Conservation (phyloP, 1,284 basidiomycete species). For the Cryptococcus depauperatus region DNA sequence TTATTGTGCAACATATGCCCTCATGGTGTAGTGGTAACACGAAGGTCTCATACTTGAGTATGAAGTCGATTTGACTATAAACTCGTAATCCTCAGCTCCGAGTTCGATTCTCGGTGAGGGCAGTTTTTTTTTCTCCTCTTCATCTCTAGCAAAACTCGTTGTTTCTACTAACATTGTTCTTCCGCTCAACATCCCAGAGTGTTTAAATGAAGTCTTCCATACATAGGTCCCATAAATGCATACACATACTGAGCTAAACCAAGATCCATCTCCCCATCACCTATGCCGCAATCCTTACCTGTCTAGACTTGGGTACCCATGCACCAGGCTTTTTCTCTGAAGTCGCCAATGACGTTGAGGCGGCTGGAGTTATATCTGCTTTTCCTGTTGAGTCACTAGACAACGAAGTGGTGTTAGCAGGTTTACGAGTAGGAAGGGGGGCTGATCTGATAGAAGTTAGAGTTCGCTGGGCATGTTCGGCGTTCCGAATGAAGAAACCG, state of each 20-base stretch:
- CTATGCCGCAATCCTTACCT: slow-evolving; percentile 24
- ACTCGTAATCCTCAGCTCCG: too few species aligned
- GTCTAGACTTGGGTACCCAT: slow-evolving; percentile 24
- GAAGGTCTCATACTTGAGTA: too few species aligned
- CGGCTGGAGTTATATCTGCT: slow-evolving; percentile 2
- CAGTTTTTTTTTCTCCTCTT: too few species aligned
- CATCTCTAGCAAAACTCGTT: too few species aligned
- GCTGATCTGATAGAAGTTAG: slow-evolving; percentile 65
- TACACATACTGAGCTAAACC: not conserved
- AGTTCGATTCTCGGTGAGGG: too few species aligned
- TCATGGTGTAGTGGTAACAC: too few species aligned
- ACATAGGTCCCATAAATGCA: not conserved
- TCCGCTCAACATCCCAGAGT: too few species aligned
- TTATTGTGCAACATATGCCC: too few species aligned
- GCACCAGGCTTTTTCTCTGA: slow-evolving; percentile 10
- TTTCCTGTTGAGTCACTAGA: slow-evolving; percentile 6
- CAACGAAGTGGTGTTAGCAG: slow-evolving; percentile 1
- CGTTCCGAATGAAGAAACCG: slow-evolving; percentile 94
- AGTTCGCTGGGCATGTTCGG: slow-evolving; percentile 77
- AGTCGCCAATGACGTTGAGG: not conserved
- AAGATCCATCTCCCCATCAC: not conserved
- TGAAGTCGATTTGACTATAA: too few species aligned
- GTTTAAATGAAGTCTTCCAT: not conserved
- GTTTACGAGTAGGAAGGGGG: slow-evolving; percentile 52
- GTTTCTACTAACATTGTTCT: too few species aligned